Evolutionary conservation across 768 basidiomycete species (phyloP).

Genomic region (Auricularia cornea): DNA sequence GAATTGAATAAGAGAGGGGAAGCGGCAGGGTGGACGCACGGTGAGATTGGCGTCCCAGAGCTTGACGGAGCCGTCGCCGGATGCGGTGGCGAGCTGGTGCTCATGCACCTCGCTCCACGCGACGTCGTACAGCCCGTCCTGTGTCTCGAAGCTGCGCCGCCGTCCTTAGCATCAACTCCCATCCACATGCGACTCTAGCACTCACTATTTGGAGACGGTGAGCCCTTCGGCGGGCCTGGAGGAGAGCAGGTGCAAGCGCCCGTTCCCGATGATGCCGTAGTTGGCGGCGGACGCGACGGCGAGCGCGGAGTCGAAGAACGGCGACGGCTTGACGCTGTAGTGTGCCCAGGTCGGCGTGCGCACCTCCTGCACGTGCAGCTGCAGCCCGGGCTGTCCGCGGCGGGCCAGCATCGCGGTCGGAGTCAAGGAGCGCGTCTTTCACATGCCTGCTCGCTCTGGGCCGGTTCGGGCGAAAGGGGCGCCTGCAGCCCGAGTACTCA

Average conservation of each 20-base stretch:
- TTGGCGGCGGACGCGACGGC: conserved; percentile 84
- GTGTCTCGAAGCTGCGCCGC: conserved; percentile 71
- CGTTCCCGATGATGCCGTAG: conserved; percentile 93
- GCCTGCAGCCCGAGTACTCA: no score
- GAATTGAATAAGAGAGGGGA: background rate
- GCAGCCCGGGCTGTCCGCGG: no score
- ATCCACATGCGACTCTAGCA: conserved; percentile 13
- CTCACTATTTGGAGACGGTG: conserved; percentile 63
- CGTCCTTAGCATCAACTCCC: background rate
- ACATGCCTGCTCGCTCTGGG: no score
- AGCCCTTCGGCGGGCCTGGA: conserved; percentile 35
- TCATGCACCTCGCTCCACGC: conserved; percentile 96
- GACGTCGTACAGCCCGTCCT: conserved; percentile 82
- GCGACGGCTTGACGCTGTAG: conserved; percentile 76
- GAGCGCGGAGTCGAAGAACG: conserved; percentile 65
- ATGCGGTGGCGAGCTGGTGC: conserved; percentile 83
- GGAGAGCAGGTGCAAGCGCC: conserved; percentile 65
- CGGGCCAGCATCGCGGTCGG: no score
- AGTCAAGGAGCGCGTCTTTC: no score
- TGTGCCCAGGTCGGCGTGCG: conserved; percentile 81
- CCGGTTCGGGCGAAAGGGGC: no score
- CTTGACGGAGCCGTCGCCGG: conserved; percentile 84
- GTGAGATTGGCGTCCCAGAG: conserved; percentile 87
- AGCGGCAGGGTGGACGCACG: conserved; percentile 34
- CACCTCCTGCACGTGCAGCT: conserved; percentile 16